Evolutionary conservation across 2,329 filamentous ascomycete genomes (phyloP), one percentile per base, ranked within the genome.

Genomic region (Nemania abortiva): DNA sequence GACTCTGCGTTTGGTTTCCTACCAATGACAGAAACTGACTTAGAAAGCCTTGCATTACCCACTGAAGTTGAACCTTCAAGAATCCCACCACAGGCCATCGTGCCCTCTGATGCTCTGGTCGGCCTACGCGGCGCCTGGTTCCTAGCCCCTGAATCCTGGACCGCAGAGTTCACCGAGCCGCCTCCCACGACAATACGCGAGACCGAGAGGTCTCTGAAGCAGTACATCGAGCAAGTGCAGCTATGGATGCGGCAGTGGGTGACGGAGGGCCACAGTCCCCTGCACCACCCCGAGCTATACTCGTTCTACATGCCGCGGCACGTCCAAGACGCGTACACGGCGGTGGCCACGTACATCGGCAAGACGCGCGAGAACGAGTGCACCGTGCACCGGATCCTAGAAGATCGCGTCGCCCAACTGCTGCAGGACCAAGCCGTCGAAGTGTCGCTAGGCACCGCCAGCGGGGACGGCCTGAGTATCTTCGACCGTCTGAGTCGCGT

Each of bases 251-350:
- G 67, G 20, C 69, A 73, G 18, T 78, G 75, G 75, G 71, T 72
- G 45, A 73, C 72, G 0, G 61, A 70, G 7, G 71, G 69, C 10
- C 65, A 72, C 22, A 75, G 72, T 20, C 71, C 75, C 6, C 62
- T 77, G 13, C 72, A 76, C 27, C 76, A 78, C 55, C 70, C 68
- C 2, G 63, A 73, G 9, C 66, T 78, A 1, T 77, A 78, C 66
- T 61, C 69, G 10, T 62, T 58, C 29, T 57, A 60, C 18, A 75
- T 78, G 75, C 75, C 76, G 34, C 72, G 74, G 7, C 70, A 68
- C 53, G 66, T 74, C 3, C 74, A 77, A 39, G 76, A 78, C 37
- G 76, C 75, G 20, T 76, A 76, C 63, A 74, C 74, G 5, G 72
- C 72, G 1, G 62, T 75, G 29, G 39, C 66, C 24, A 66, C 71